Evolutionary conservation across 176 grass and related monocot species (phyloP).

Genomic region (Luzula sylvatica): DNA sequence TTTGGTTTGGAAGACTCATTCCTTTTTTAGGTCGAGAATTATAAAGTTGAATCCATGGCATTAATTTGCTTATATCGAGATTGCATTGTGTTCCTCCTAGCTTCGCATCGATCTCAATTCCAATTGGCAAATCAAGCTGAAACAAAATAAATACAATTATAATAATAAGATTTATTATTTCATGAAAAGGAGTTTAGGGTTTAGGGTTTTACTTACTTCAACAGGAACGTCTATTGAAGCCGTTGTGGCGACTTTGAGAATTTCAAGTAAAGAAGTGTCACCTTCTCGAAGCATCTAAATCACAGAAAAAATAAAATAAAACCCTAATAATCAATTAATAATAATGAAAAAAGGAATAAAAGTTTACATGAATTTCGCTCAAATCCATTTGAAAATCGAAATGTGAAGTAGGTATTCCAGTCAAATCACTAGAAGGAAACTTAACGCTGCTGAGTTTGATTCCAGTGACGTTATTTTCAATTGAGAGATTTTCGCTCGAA

Average conservation of each 20-base stretch:
- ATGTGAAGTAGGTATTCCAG: conserved; percentile 64
- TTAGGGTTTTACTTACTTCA: conserved; percentile 92
- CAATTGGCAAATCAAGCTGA: conserved; percentile 72
- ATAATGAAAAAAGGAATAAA: conserved; percentile 4
- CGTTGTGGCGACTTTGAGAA: conserved; percentile 71
- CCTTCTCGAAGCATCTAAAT: conserved; percentile 86
- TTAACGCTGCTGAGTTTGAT: conserved; percentile 70
- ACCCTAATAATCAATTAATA: conserved; percentile 11
- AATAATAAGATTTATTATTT: background rate
- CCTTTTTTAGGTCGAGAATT: conserved; percentile 46
- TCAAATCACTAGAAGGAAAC: conserved; percentile 52
- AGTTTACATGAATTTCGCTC: conserved; percentile 86
- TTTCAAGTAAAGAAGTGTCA: conserved; percentile 72
- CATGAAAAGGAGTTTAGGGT: too few relatives aligned
- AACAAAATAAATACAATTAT: conserved; percentile 22
- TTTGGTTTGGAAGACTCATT: conserved; percentile 42
- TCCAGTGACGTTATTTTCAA: conserved; percentile 84
- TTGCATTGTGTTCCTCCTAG: conserved; percentile 93
- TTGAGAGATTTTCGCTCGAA: conserved; percentile 56
- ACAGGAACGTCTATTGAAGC: conserved; percentile 75
- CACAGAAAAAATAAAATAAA: conserved; percentile 20
- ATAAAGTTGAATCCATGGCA: conserved; percentile 68
- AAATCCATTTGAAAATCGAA: conserved; percentile 95
- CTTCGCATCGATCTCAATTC: conserved; percentile 91
- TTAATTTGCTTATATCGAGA: conserved; percentile 74